Conservation (phyloP, 140 eudicot genomes). For the Cichorium intybus region DNA sequence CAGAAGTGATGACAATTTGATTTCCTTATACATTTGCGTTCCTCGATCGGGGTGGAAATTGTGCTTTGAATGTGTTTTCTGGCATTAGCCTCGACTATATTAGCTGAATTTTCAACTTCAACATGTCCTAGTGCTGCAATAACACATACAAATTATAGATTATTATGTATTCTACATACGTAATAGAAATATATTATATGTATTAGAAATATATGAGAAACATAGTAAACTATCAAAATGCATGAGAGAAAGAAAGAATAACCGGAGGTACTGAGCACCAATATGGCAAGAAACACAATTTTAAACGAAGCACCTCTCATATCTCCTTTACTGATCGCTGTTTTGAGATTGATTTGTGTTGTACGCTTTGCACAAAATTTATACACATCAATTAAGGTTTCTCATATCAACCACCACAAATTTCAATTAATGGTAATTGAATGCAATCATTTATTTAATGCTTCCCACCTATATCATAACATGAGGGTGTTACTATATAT, state of each 20-base stretch:
- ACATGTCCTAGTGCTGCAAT: not conserved
- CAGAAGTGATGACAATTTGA: not conserved
- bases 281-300: conserved; percentile 12
- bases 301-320: conserved; percentile 6
- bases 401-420: no score
- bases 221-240: not conserved
- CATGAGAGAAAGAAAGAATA: not conserved
- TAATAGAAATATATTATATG: no score
- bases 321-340: not conserved
- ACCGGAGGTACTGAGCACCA: conserved; percentile 10
- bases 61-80: no score
- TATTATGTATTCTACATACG: not conserved
- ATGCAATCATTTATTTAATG: no score
- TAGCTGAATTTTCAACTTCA: not conserved
- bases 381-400: not conserved
- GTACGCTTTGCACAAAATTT: not conserved
- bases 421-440: not conserved
- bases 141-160: not conserved
- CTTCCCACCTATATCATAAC: no score
- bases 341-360: not conserved
- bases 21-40: no score
- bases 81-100: not conserved
- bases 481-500: no score
- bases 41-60: no score
- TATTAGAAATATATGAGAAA: not conserved